Percentiles rank a stretch among this genome's conserved stretches.
Evolutionary conservation across 331 rosid genomes (phyloP).

Genomic region (Phaseolus coccineus): DNA sequence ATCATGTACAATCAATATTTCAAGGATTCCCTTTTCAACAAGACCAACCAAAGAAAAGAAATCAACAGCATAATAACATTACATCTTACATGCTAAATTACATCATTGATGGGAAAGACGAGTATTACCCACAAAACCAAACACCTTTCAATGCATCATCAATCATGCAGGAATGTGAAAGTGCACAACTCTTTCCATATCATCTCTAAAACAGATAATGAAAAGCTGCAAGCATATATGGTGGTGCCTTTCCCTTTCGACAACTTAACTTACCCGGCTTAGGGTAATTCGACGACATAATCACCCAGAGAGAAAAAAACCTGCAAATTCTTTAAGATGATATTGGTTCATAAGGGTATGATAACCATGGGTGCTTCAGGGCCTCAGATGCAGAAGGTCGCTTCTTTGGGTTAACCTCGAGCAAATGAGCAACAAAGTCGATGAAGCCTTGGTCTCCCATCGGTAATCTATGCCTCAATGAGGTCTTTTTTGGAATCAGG

Average conservation of each 20-base stretch:
- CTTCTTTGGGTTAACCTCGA: slow-evolving; percentile 91
- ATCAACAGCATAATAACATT: slow-evolving; percentile 60
- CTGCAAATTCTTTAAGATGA: slow-evolving; percentile 68
- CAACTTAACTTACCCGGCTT: slow-evolving; percentile 44
- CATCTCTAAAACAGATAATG: slow-evolving; percentile 55
- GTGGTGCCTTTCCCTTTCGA: slow-evolving; percentile 49
- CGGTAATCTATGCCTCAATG: slow-evolving; percentile 92
- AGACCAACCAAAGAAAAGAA: slow-evolving; percentile 46
- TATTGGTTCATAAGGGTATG: slow-evolving; percentile 96
- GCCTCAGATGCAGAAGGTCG: slow-evolving; percentile 95
- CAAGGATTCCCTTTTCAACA: slow-evolving; percentile 52
- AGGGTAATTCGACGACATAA: slow-evolving; percentile 42
- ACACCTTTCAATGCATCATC: slow-evolving; percentile 56
- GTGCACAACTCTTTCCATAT: slow-evolving; percentile 58
- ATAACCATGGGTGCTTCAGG: slow-evolving; percentile 95
- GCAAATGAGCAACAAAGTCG: slow-evolving; percentile 86
- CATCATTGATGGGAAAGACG: slow-evolving; percentile 55
- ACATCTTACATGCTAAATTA: slow-evolving; percentile 62
- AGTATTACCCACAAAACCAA: slow-evolving; percentile 56
- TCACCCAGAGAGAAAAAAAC: slow-evolving; percentile 14
- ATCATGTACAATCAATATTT: slow-evolving; percentile 71
- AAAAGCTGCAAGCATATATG: slow-evolving; percentile 49
- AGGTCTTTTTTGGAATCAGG: slow-evolving; percentile 94
- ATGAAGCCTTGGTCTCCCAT: slow-evolving; percentile 99
- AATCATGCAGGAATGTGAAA: slow-evolving; percentile 50